phyloP scores from a whole-genome alignment of 345 rosid genomes.

The Moricandia moricandioides region DNA sequence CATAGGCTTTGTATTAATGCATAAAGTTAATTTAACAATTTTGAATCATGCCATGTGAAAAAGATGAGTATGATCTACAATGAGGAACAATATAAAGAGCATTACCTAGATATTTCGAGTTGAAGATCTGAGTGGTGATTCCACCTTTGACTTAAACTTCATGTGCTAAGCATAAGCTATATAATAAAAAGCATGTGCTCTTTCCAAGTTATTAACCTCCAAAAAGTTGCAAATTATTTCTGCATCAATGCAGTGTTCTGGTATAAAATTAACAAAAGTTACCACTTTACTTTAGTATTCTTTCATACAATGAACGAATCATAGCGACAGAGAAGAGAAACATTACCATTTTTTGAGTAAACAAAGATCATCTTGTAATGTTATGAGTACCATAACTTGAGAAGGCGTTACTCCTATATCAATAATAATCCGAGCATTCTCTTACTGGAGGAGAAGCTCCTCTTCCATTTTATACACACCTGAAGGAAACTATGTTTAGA shows the following conservation, averaged over 20 bases:
- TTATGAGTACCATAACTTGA: slow-evolving; percentile 74
- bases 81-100: neutral
- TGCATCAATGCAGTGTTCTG: slow-evolving; percentile 73
- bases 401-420: slow-evolving; percentile 84
- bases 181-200: slow-evolving; percentile 60
- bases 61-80: neutral
- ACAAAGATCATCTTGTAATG: slow-evolving; percentile 81
- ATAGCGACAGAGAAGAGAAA: neutral
- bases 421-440: slow-evolving; percentile 74
- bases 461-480: slow-evolving; percentile 95
- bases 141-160: slow-evolving; percentile 57
- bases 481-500: neutral
- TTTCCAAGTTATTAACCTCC: slow-evolving; percentile 73
- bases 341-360: slow-evolving; percentile 90
- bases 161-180: slow-evolving; percentile 65
- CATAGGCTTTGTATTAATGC: slow-evolving; percentile 71
- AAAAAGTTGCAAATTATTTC: slow-evolving; percentile 71
- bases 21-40: slow-evolving; percentile 11
- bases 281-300: neutral
- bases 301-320: neutral
- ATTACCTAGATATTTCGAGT: slow-evolving; percentile 65
- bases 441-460: slow-evolving; percentile 82
- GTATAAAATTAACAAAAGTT: slow-evolving; percentile 37
- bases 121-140: slow-evolving; percentile 74
- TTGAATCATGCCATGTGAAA: neutral